These are phyloP conservation scores for Echria macrotheca DNA, from an alignment of 495 filamentous ascomycete species.

Conservation along the genomic window DNA sequence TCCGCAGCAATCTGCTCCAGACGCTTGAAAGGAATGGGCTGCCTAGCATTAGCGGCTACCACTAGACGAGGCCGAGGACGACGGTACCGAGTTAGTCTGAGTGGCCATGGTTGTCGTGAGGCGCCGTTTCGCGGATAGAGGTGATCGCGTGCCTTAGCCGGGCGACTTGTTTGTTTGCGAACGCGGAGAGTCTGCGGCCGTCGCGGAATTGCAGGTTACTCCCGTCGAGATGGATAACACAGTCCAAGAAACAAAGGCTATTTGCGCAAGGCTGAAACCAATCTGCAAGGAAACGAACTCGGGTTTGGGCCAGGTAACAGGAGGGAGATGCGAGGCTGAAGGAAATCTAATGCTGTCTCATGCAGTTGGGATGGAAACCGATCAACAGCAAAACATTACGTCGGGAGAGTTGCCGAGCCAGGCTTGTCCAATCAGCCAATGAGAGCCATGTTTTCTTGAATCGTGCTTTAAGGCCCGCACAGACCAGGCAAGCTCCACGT, in stretches of 20 bases:
- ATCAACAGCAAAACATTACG: constrained; percentile 11
- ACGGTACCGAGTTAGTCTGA: constrained; percentile 28
- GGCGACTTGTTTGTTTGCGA: not conserved
- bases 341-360: not conserved
- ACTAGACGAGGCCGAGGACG: not conserved
- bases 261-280: too few relatives aligned
- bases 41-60: not conserved
- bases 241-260: too few relatives aligned
- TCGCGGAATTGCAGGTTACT: too few relatives aligned
- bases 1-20: constrained; percentile 78
- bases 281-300: too few relatives aligned
- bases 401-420: not conserved
- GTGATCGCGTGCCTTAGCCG: not conserved
- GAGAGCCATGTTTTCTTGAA: not conserved
- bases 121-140: constrained; percentile 2
- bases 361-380: constrained; percentile 9
- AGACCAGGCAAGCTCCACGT: too few relatives aligned
- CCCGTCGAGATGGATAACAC: too few relatives aligned
- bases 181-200: too few relatives aligned
- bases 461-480: too few relatives aligned
- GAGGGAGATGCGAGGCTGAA: not conserved
- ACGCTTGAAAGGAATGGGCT: constrained; percentile 72
- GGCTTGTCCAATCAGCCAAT: not conserved
- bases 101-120: constrained; percentile 22
- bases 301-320: too few relatives aligned